Conservation (phyloP, 2,329 filamentous ascomycete species). For the Xenoacremonium recifei region DNA sequence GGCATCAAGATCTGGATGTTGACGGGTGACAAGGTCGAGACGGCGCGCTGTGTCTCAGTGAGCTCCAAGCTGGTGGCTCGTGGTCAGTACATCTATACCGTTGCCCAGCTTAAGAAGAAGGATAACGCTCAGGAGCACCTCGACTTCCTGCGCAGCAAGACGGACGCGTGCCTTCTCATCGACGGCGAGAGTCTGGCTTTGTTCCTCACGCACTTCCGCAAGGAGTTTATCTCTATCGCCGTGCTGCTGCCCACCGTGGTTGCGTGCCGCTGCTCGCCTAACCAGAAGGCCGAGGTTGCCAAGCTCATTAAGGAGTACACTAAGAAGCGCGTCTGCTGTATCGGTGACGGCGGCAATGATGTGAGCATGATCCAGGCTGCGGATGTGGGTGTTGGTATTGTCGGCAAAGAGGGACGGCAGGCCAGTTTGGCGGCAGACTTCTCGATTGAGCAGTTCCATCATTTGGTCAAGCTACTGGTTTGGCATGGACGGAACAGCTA, state of each 20-base stretch:
- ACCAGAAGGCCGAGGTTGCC: constrained; percentile 93
- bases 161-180: constrained; percentile 84
- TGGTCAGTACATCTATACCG: constrained; percentile 94
- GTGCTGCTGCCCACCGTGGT: constrained; percentile 89
- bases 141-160: constrained; percentile 83
- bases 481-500: constrained; percentile 99
- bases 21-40: constrained; percentile 98
- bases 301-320: constrained; percentile 87
- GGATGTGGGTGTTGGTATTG: constrained; percentile 95
- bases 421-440: constrained; percentile 95
- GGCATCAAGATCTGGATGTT: constrained; percentile 99
- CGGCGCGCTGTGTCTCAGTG: constrained; percentile 91
- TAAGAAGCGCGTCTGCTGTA: constrained; percentile 94
- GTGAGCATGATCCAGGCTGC: constrained; percentile 99
- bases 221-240: constrained; percentile 84
- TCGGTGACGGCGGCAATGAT: constrained; percentile 97
- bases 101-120: constrained; percentile 80
- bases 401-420: constrained; percentile 95
- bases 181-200: constrained; percentile 88
- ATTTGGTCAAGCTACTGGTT: constrained; percentile 93
- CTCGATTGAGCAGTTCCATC: constrained; percentile 91
- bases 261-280: constrained; percentile 93
- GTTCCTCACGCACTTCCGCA: constrained; percentile 78
- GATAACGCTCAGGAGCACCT: constrained; percentile 84
- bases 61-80: constrained; percentile 90